Evolutionary conservation across 2,329 filamentous ascomycete genomes (phyloP).

Genomic region (Curvularia verruculosa): DNA sequence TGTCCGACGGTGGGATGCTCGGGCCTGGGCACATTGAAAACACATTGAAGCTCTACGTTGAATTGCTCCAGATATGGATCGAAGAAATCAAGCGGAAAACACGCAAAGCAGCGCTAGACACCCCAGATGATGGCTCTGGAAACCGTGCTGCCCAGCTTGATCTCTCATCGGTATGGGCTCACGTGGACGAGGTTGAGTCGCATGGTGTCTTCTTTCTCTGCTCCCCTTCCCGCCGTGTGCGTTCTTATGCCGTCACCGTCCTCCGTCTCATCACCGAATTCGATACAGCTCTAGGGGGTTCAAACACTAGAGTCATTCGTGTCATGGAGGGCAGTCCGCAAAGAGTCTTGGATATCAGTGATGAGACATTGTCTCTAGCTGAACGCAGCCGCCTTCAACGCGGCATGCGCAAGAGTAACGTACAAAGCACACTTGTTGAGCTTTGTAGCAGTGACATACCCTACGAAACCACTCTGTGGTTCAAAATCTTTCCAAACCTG

Average conservation of each 20-base stretch:
- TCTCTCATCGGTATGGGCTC: conserved; percentile 83
- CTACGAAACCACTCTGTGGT: conserved; percentile 95
- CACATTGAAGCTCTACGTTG: conserved; percentile 89
- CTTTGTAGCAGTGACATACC: conserved; percentile 94
- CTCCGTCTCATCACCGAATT: conserved; percentile 92
- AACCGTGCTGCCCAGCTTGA: conserved; percentile 80
- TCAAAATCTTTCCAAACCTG: conserved; percentile 96
- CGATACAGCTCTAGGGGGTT: conserved; percentile 83
- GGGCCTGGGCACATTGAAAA: conserved; percentile 94
- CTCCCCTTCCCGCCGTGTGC: conserved; percentile 88
- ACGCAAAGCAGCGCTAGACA: conserved; percentile 71
- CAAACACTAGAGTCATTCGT: conserved; percentile 81
- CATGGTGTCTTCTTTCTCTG: conserved; percentile 97
- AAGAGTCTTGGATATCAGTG: conserved; percentile 88
- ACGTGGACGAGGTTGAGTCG: conserved; percentile 96
- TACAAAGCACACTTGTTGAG: conserved; percentile 85
- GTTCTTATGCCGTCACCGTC: conserved; percentile 89
- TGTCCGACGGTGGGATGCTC: conserved; percentile 97
- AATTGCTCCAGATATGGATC: conserved; percentile 95
- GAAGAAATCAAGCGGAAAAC: conserved; percentile 91
- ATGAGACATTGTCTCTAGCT: conserved; percentile 87
- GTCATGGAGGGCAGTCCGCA: conserved; percentile 90
- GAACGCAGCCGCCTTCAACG: conserved; percentile 91
- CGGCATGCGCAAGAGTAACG: conserved; percentile 82
- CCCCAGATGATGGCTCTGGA: conserved; percentile 67